Base-by-base conservation (phyloP, 2,329 filamentous ascomycete genomes). In the Colletotrichum gigasporum region DNA sequence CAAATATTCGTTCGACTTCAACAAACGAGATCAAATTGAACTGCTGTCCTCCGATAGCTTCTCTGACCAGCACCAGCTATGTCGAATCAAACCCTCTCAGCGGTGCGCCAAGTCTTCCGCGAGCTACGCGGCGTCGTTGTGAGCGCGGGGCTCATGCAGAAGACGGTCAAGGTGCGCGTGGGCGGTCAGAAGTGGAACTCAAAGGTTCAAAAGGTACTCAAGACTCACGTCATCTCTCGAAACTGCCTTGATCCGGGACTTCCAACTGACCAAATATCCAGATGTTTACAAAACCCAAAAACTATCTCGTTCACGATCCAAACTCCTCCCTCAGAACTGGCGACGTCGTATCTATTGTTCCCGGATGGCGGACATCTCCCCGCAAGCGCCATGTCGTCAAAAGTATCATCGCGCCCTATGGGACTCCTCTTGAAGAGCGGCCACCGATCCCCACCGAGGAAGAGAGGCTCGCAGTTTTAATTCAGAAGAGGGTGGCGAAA, bases 251-350 rank as follows among this genome's bases (percentile, higher is more conserved):
- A n/a, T n/a, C n/a, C n/a, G n/a, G n/a, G n/a, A n/a, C n/a, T 64
- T 24, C 61, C 37, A 5, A 32, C 20, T 6, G 11, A 30, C 60
- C 24, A 22, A 44, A n/a, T 53, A n/a, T n/a, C 32, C 69, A 91
- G 89, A 81, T 85, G 80, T 94, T 91, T 76, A 85, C 89, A 71
- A 80, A 85, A 44, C 85, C 87, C 20, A 82, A 84, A 68, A 85
- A 87, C 69, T 85, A 90, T 74, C 87, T 95, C 28, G 91, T 94
- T 35, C 91, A 93, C 80, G 92, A 96, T 76, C 92, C 92, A 26
- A 87, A 87, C 75, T 86, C 88, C 69, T 93, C 91, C 24, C 84
- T 94, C 35, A 85, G 89, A 62, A 85, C 86, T 52, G 92, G 92
- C 73, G 92, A 96, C 75, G 87, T 95, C 3, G 87, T 96, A 26